phyloP scores from a whole-genome alignment of 345 rosid genomes.

The Lumnitzera littorea region DNA sequence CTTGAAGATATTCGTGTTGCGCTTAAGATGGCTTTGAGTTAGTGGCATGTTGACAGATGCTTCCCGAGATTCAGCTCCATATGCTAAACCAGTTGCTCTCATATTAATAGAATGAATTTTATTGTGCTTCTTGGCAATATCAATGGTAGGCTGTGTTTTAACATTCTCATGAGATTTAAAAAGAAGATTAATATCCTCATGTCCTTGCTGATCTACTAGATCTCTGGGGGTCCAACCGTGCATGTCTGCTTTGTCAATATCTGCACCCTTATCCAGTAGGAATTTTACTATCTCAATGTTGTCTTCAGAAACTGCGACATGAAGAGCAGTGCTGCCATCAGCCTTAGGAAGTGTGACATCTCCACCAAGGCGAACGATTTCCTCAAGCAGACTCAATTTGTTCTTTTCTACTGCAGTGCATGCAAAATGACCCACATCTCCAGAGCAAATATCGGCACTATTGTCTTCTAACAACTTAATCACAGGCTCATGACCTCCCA shows the following conservation, averaged over 20 bases:
- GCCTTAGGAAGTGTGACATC: constrained; percentile 42
- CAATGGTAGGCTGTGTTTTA: constrained; percentile 22
- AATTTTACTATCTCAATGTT: constrained; percentile 59
- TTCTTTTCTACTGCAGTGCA: constrained; percentile 71
- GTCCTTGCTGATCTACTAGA: constrained; percentile 93
- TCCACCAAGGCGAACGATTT: constrained; percentile 52
- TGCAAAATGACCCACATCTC: constrained; percentile 79
- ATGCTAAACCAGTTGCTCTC: too few relatives aligned
- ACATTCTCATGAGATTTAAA: constrained; percentile 32
- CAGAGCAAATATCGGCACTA: constrained; percentile 39
- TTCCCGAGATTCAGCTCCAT: constrained; percentile 15
- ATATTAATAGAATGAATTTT: too few relatives aligned
- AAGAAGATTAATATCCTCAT: constrained; percentile 62
- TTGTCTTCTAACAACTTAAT: constrained; percentile 39
- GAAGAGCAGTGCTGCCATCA: constrained; percentile 71
- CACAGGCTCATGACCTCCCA: constrained; percentile 45
- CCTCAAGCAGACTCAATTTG: constrained; percentile 50
- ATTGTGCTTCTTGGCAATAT: constrained; percentile 22
- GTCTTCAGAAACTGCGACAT: constrained; percentile 78
- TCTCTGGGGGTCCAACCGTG: constrained; percentile 73
- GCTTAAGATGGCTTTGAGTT: constrained; percentile 39
- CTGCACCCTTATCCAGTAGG: constrained; percentile 67
- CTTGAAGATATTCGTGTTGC: constrained; percentile 53
- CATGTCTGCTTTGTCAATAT: constrained; percentile 57
- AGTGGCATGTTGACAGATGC: constrained; percentile 32